These are phyloP conservation scores for Pleurotus giganteus DNA, from an alignment of 768 basidiomycete genomes.

Conservation along the genomic window DNA sequence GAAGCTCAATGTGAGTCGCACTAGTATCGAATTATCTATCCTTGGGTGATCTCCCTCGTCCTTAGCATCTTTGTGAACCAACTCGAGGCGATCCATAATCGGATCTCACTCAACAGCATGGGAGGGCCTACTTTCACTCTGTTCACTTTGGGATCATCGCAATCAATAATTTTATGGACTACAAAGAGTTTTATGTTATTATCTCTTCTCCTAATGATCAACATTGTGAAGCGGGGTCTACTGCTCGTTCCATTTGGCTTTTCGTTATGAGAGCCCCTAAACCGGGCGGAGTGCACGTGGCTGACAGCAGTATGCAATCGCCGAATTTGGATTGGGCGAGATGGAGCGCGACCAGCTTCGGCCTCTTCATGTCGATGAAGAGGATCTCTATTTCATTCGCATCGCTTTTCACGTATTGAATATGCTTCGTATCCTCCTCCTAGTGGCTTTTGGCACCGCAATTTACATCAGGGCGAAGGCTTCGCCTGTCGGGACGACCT, in stretches of 20 bases:
- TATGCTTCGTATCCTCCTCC: constrained; percentile 9
- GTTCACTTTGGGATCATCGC: no score
- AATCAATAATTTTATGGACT: no score
- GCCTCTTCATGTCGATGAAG: constrained; percentile 3
- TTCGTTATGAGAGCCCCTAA: no score
- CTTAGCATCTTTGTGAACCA: constrained; percentile 7
- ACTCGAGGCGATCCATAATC: constrained; percentile 1
- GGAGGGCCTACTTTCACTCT: no score
- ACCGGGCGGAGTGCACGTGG: not conserved
- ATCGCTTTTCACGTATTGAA: constrained; percentile 1
- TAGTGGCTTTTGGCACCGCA: constrained; percentile 1
- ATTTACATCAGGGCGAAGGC: constrained; percentile 15
- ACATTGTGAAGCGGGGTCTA: no score
- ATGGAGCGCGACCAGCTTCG: constrained; percentile 4
- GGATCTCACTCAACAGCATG: no score
- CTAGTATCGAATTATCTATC: not conserved
- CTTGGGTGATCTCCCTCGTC: not conserved
- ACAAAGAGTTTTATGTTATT: no score
- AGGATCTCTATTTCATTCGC: constrained; percentile 1
- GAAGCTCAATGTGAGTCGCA: constrained; percentile 1
- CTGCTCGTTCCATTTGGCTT: no score
- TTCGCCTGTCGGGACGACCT: constrained; percentile 26
- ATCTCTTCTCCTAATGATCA: no score
- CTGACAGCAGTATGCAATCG: not conserved
- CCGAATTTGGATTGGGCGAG: not conserved